Conservation (phyloP, 2,329 filamentous ascomycete species). For the Monosporascus sp. region DNA sequence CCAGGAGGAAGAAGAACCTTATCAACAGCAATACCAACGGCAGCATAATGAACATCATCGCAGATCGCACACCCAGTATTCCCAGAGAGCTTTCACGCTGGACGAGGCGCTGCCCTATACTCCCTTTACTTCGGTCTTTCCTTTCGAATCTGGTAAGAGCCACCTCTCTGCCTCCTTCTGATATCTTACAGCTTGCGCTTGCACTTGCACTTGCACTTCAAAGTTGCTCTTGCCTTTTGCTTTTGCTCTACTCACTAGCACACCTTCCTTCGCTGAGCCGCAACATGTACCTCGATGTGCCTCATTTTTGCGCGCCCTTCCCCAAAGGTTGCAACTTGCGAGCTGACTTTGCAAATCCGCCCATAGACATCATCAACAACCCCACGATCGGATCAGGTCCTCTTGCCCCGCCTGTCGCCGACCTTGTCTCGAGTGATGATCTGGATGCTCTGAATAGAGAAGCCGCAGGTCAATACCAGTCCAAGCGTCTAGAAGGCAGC, state of each 20-base stretch:
- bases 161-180: slow-evolving; percentile 5
- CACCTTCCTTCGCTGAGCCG: background rate
- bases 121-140: slow-evolving; percentile 73
- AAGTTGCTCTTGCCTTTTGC: slow-evolving; percentile 10
- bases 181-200: background rate
- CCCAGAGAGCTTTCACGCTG: slow-evolving; percentile 52
- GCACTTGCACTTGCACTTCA: slow-evolving; percentile 1
- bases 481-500: slow-evolving; percentile 63
- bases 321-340: slow-evolving; percentile 8
- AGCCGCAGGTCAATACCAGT: slow-evolving; percentile 51
- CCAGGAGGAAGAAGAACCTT: slow-evolving; percentile 8
- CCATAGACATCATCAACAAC: slow-evolving; percentile 58
- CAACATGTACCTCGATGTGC: background rate
- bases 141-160: slow-evolving; percentile 65
- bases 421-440: slow-evolving; percentile 46
- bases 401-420: slow-evolving; percentile 43
- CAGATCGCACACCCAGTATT: background rate
- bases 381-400: slow-evolving; percentile 54
- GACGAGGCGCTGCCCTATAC: slow-evolving; percentile 77
- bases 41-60: background rate
- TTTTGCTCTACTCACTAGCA: background rate
- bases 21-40: slow-evolving; percentile 5
- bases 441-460: slow-evolving; percentile 69
- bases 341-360: slow-evolving; percentile 5
- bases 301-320: background rate